These are phyloP conservation scores for Apiotrichum veenhuisii DNA, from an alignment of 1,284 basidiomycete species.

Conservation along the genomic window DNA sequence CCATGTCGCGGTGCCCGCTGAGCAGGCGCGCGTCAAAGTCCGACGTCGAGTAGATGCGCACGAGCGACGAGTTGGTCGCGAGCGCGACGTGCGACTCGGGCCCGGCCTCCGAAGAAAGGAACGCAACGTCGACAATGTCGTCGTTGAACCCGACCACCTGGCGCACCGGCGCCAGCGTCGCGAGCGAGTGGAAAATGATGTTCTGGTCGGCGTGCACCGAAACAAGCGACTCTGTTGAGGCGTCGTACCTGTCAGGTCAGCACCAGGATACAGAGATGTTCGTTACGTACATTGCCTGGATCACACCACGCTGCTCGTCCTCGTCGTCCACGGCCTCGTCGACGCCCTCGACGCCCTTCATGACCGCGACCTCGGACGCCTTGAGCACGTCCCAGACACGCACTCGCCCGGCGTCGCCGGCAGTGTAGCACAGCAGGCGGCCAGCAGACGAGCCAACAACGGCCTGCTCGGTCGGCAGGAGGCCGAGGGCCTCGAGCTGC, in stretches of 20 bases:
- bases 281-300: slow-evolving; percentile 29
- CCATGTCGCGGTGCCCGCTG: slow-evolving; percentile 84
- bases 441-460: slow-evolving; percentile 36
- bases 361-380: slow-evolving; percentile 61
- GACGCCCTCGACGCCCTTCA: slow-evolving; percentile 51
- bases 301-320: slow-evolving; percentile 60
- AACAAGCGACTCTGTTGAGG: slow-evolving; percentile 63
- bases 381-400: slow-evolving; percentile 76
- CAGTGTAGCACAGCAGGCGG: slow-evolving; percentile 70
- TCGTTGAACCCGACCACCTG: slow-evolving; percentile 97
- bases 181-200: slow-evolving; percentile 78
- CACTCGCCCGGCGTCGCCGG: slow-evolving; percentile 78
- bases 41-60: slow-evolving; percentile 73
- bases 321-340: slow-evolving; percentile 59
- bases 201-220: slow-evolving; percentile 97
- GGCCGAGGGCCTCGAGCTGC: slow-evolving; percentile 78
- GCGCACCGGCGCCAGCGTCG: slow-evolving; percentile 61
- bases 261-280: neutral
- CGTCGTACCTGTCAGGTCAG: slow-evolving; percentile 60
- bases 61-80: slow-evolving; percentile 90
- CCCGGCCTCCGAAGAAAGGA: slow-evolving; percentile 54
- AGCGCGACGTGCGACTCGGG: slow-evolving; percentile 67
- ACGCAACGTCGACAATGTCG: slow-evolving; percentile 86
- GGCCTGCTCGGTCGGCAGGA: slow-evolving; percentile 51
- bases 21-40: slow-evolving; percentile 76